Percentiles rank a stretch among this genome's conserved stretches.
Conservation (phyloP, 1,284 basidiomycete species). For the Microbotryum silenes-acaulis region DNA sequence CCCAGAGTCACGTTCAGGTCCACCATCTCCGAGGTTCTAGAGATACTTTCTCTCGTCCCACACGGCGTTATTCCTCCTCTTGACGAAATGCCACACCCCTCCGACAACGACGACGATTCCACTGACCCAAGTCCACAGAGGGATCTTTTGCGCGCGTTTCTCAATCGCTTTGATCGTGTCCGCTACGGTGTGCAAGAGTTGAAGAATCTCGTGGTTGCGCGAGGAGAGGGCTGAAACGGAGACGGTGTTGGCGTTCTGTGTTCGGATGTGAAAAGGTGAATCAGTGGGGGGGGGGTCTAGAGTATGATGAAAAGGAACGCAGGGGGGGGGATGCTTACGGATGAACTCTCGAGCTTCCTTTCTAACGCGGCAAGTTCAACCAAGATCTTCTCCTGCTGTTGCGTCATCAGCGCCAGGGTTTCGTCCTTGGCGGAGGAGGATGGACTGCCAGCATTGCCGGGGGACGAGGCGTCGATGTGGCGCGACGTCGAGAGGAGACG, state of each 20-base stretch:
- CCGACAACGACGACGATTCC: too few relatives aligned
- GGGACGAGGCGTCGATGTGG: neutral
- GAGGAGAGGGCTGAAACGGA: slow-evolving; percentile 16
- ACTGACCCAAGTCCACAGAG: too few relatives aligned
- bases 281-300: neutral
- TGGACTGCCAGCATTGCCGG: neutral
- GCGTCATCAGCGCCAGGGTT: slow-evolving; percentile 18
- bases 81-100: too few relatives aligned
- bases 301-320: neutral
- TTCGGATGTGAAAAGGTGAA: neutral
- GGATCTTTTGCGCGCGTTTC: too few relatives aligned
- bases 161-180: too few relatives aligned
- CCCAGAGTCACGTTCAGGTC: too few relatives aligned
- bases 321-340: slow-evolving; percentile 4
- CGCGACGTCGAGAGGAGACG: neutral
- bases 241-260: slow-evolving; percentile 10
- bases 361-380: slow-evolving; percentile 22
- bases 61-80: too few relatives aligned
- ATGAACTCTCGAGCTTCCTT: slow-evolving; percentile 17
- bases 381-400: slow-evolving; percentile 26
- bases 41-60: too few relatives aligned
- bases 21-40: too few relatives aligned
- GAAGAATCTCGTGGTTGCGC: slow-evolving; percentile 14
- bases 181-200: neutral
- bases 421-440: slow-evolving; percentile 1